A percentile compares a stretch with the other conserved stretches of the same genome.
These are phyloP conservation scores for Plenodomus biglobosus DNA, from an alignment of 2,329 filamentous ascomycete species.

Conservation along the genomic window DNA sequence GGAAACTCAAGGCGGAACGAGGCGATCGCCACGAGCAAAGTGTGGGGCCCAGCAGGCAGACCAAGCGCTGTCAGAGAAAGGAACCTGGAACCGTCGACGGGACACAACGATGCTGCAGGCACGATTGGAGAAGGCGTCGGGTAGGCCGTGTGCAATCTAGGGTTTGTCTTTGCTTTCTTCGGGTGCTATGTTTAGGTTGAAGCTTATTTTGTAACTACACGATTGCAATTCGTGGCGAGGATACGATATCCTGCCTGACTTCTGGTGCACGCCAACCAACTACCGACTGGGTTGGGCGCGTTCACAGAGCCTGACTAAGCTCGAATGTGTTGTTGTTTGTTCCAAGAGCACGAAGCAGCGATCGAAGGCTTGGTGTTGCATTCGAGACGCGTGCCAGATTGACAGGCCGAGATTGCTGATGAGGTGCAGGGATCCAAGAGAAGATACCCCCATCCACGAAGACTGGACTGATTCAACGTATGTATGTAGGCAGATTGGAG, in stretches of 20 bases:
- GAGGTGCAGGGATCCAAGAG: slow-evolving; percentile 3
- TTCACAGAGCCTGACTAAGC: not conserved
- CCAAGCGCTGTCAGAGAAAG: slow-evolving; percentile 15
- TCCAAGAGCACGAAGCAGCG: not conserved
- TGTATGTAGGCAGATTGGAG: slow-evolving; percentile 17
- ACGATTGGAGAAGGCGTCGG: not conserved
- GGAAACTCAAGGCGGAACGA: slow-evolving; percentile 33
- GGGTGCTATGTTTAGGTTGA: slow-evolving; percentile 1
- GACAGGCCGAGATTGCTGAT: not conserved
- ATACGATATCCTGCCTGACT: not conserved
- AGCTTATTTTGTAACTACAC: not conserved
- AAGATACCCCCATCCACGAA: too few species aligned
- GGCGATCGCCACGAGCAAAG: slow-evolving; percentile 23
- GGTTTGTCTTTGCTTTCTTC: slow-evolving; percentile 1
- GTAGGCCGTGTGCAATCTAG: not conserved
- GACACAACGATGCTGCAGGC: slow-evolving; percentile 12
- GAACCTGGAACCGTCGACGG: too few species aligned
- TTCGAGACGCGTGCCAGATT: not conserved
- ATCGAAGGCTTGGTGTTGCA: not conserved
- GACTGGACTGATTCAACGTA: too few species aligned
- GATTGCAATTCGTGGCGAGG: not conserved
- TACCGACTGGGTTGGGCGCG: not conserved
- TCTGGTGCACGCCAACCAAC: not conserved
- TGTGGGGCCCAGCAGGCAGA: slow-evolving; percentile 8
- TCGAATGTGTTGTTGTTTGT: not conserved